A percentile compares a stretch with the other conserved stretches of the same genome.
phyloP scores from a whole-genome alignment of 768 basidiomycete species.

The Lactarius trivialis region DNA sequence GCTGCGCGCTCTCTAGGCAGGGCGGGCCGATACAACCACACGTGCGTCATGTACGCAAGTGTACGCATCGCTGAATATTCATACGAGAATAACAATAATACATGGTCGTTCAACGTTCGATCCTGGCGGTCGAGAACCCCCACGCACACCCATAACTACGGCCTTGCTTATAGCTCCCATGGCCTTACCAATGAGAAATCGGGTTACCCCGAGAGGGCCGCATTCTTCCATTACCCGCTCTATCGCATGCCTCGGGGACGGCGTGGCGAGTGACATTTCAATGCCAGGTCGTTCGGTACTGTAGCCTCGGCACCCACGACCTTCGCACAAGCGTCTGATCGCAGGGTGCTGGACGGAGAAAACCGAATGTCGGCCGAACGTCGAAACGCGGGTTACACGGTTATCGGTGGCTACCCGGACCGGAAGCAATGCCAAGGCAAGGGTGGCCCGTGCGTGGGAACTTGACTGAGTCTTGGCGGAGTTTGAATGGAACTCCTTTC shows the following conservation, averaged over 20 bases:
- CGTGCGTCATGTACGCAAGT: background rate
- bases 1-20: background rate
- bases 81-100: background rate
- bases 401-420: too few species aligned
- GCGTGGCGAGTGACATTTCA: conserved; percentile 1
- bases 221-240: conserved; percentile 15
- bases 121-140: too few species aligned
- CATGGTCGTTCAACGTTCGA: background rate
- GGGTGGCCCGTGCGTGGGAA: conserved; percentile 46
- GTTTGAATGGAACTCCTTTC: conserved; percentile 39
- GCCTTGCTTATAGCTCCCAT: conserved; percentile 10
- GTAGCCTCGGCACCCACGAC: conserved; percentile 6
- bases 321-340: conserved; percentile 49
- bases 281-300: conserved; percentile 8
- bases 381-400: background rate
- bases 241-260: conserved; percentile 10
- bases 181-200: background rate
- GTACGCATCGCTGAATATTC: background rate
- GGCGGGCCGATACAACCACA: background rate
- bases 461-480: conserved; percentile 31
- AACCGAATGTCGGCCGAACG: conserved; percentile 26
- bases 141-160: background rate
- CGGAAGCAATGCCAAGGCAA: background rate
- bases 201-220: background rate
- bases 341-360: conserved; percentile 23